These are phyloP conservation scores for Trichoderma afroharzianum DNA, from an alignment of 2,329 filamentous ascomycete species.

Conservation along the genomic window DNA sequence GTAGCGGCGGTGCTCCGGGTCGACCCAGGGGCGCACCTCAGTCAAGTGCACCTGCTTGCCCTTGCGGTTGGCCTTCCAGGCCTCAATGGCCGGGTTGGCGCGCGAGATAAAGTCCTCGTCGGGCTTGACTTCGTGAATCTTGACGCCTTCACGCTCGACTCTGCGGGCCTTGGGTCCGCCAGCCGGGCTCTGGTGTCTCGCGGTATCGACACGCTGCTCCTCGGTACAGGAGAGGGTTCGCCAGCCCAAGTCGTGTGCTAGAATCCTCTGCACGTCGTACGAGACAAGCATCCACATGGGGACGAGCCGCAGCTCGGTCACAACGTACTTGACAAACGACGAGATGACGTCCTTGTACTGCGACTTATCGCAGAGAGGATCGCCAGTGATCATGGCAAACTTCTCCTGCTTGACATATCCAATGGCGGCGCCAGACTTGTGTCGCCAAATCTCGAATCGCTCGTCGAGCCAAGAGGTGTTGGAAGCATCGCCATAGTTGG, in stretches of 20 bases:
- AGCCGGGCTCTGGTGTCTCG: constrained; percentile 58
- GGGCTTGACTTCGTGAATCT: constrained; percentile 68
- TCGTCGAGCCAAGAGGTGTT: constrained; percentile 94
- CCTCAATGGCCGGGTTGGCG: constrained; percentile 68
- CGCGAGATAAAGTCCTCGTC: constrained; percentile 67
- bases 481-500: constrained; percentile 91
- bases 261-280: constrained; percentile 69
- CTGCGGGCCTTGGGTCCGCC: constrained; percentile 73
- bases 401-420: constrained; percentile 75
- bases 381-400: constrained; percentile 79
- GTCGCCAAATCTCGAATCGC: constrained; percentile 83
- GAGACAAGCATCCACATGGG: constrained; percentile 90
- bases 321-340: constrained; percentile 71
- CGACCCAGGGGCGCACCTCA: constrained; percentile 84
- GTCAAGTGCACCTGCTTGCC: constrained; percentile 86
- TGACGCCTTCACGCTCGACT: constrained; percentile 79
- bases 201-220: constrained; percentile 81
- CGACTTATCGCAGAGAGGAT: constrained; percentile 76
- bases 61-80: constrained; percentile 78
- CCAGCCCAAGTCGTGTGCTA: constrained; percentile 80
- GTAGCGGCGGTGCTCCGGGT: constrained; percentile 78
- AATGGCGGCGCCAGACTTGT: constrained; percentile 78
- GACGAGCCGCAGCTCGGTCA: constrained; percentile 64
- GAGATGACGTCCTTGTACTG: constrained; percentile 73
- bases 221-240: constrained; percentile 83